phyloP scores from a whole-genome alignment of 108 stramenopile genomes.

The Discostella pseudostelligera region DNA sequence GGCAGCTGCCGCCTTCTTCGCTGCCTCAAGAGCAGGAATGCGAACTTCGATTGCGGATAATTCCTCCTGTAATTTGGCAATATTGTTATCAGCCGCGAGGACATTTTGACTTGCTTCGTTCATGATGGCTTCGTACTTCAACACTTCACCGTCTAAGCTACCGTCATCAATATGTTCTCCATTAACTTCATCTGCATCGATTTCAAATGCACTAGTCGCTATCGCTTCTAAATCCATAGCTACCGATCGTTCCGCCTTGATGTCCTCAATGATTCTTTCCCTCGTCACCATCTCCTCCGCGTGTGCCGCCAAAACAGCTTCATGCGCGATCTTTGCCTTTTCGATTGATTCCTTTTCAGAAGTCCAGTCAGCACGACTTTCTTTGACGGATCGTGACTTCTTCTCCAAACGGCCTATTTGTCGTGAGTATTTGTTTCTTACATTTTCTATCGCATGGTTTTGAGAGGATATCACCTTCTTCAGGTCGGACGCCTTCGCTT shows the following conservation, averaged over 20 bases:
- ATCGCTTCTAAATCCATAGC: conserved; percentile 63
- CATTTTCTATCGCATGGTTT: conserved; percentile 60
- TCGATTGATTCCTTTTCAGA: conserved; percentile 57
- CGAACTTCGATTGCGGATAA: conserved; percentile 40
- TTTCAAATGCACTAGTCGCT: conserved; percentile 55
- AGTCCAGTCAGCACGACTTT: conserved; percentile 79
- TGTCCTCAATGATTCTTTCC: conserved; percentile 53
- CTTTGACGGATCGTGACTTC: conserved; percentile 67
- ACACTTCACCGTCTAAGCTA: conserved; percentile 61
- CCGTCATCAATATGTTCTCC: conserved; percentile 41
- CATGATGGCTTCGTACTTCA: conserved; percentile 72
- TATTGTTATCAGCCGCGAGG: conserved; percentile 41
- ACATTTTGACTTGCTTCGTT: conserved; percentile 68
- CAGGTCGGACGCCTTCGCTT: conserved; percentile 55
- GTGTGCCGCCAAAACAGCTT: conserved; percentile 66
- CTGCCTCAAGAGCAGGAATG: conserved; percentile 71
- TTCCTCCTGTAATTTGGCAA: conserved; percentile 58
- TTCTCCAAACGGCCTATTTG: conserved; percentile 74
- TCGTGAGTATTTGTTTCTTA: conserved; percentile 73
- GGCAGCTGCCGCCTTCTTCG: conserved; percentile 74
- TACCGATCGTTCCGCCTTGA: conserved; percentile 58
- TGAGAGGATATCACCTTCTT: conserved; percentile 61
- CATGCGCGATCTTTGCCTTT: conserved; percentile 64
- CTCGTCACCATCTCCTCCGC: conserved; percentile 65
- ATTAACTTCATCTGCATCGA: conserved; percentile 20